phyloP scores from a whole-genome alignment of 2,329 filamentous ascomycete species.

The Myotisia sp. region DNA sequence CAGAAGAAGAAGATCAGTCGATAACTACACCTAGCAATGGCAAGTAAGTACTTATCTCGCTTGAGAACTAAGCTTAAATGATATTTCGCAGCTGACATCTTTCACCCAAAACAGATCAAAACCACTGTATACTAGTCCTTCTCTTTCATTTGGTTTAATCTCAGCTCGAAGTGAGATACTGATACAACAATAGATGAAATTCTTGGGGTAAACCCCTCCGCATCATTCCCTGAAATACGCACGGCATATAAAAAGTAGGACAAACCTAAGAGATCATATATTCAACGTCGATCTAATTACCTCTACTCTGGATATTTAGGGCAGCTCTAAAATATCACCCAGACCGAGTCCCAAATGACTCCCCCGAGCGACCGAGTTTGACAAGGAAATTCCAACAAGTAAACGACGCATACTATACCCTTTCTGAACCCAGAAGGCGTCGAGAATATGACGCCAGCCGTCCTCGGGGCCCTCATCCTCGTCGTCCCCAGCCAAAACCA shows the following conservation, averaged over 20 bases:
- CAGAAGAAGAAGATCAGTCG: too few relatives aligned
- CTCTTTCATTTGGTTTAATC: too few relatives aligned
- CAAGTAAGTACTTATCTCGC: too few relatives aligned
- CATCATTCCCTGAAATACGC: conserved; percentile 69
- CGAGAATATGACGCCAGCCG: conserved; percentile 72
- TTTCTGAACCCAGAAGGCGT: conserved; percentile 64
- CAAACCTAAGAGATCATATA: background rate
- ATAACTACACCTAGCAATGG: too few relatives aligned
- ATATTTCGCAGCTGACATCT: too few relatives aligned
- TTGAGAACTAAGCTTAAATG: too few relatives aligned
- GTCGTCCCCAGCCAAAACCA: conserved; percentile 22
- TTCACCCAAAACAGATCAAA: too few relatives aligned
- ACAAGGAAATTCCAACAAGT: conserved; percentile 84
- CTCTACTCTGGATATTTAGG: conserved; percentile 29
- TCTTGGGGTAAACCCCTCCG: conserved; percentile 58
- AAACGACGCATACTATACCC: conserved; percentile 84
- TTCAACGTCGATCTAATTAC: background rate
- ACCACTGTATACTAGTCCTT: too few relatives aligned
- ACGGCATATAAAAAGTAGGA: conserved; percentile 79
- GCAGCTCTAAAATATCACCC: conserved; percentile 86
- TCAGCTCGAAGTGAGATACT: too few relatives aligned
- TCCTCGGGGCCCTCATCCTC: too few relatives aligned
- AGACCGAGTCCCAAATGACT: conserved; percentile 71
- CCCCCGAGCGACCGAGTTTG: conserved; percentile 64
- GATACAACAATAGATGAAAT: conserved; percentile 51